These are phyloP conservation scores for Endothia cerciana DNA, from an alignment of 2,329 filamentous ascomycete species.

Conservation along the genomic window DNA sequence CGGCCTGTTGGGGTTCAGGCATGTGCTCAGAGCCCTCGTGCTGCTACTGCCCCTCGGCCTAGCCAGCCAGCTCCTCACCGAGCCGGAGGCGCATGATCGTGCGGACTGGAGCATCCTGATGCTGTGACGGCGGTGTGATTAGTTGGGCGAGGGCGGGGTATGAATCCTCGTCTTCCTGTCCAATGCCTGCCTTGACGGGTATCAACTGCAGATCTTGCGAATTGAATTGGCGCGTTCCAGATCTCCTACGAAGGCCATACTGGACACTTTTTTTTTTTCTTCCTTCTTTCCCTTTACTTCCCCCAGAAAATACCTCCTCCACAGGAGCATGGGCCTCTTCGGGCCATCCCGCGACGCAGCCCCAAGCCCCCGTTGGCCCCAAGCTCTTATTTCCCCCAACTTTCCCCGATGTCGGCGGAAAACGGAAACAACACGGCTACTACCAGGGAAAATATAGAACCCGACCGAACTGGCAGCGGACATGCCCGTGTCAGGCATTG, in stretches of 20 bases:
- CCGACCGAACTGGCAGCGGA: background rate
- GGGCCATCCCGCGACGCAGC: constrained; percentile 16
- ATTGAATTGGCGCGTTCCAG: background rate
- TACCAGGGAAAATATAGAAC: too few species aligned
- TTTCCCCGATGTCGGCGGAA: constrained; percentile 26
- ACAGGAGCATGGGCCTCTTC: constrained; percentile 19
- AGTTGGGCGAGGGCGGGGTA: too few species aligned
- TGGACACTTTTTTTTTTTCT: constrained; percentile 10
- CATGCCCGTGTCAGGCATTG: background rate
- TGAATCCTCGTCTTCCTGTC: too few species aligned
- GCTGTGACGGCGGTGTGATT: too few species aligned
- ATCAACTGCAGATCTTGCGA: constrained; percentile 3
- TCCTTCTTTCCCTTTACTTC: background rate
- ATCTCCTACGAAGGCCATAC: too few species aligned
- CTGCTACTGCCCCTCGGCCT: constrained; percentile 29
- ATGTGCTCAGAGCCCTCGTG: constrained; percentile 29
- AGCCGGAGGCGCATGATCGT: constrained; percentile 24
- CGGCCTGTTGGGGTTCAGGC: constrained; percentile 20
- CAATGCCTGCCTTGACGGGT: constrained; percentile 2
- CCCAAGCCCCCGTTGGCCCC: background rate
- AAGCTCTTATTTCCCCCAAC: constrained; percentile 5
- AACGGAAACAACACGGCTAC: constrained; percentile 16
- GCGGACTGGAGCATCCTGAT: constrained; percentile 26
- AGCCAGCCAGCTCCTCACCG: constrained; percentile 23
- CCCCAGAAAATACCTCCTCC: constrained; percentile 25